Conservation (phyloP, 371 early-diverging fungal genomes). For the Mortierella sp. region DNA sequence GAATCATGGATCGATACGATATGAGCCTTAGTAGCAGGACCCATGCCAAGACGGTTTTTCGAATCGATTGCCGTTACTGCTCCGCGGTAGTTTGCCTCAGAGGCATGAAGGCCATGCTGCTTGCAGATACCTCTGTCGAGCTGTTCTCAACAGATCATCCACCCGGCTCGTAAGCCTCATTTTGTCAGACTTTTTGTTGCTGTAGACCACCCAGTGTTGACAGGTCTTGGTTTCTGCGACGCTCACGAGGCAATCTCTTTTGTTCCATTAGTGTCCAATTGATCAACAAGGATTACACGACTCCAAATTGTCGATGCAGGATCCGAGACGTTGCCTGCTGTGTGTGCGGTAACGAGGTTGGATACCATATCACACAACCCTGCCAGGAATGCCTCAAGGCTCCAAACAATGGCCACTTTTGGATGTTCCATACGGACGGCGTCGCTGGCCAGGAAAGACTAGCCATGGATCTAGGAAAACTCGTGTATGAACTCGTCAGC, state of each 20-base stretch:
- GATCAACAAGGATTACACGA: constrained; percentile 89
- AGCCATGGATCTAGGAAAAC: constrained; percentile 35
- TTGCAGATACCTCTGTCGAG: constrained; percentile 59
- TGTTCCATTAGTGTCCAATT: constrained; percentile 74
- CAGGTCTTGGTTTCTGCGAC: constrained; percentile 5
- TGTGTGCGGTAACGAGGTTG: constrained; percentile 94
- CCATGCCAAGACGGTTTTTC: constrained; percentile 49
- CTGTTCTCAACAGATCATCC: constrained; percentile 60
- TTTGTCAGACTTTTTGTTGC: not conserved
- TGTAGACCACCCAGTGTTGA: not conserved
- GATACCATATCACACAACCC: constrained; percentile 96
- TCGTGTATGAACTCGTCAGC: constrained; percentile 31
- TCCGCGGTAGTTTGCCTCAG: constrained; percentile 43
- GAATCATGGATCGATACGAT: constrained; percentile 10
- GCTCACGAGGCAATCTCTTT: too few species aligned
- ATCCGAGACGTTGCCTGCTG: constrained; percentile 96
- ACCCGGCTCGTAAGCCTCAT: constrained; percentile 51
- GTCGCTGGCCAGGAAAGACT: constrained; percentile 60
- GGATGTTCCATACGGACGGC: constrained; percentile 95
- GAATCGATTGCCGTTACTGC: constrained; percentile 54
- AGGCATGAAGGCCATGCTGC: constrained; percentile 60
- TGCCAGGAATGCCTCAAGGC: constrained; percentile 90
- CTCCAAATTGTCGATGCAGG: constrained; percentile 90
- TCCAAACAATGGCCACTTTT: constrained; percentile 98
- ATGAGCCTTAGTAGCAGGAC: constrained; percentile 1